These are phyloP conservation scores for Iris pallida DNA, from an alignment of 116 monocot genomes.

Conservation along the genomic window DNA sequence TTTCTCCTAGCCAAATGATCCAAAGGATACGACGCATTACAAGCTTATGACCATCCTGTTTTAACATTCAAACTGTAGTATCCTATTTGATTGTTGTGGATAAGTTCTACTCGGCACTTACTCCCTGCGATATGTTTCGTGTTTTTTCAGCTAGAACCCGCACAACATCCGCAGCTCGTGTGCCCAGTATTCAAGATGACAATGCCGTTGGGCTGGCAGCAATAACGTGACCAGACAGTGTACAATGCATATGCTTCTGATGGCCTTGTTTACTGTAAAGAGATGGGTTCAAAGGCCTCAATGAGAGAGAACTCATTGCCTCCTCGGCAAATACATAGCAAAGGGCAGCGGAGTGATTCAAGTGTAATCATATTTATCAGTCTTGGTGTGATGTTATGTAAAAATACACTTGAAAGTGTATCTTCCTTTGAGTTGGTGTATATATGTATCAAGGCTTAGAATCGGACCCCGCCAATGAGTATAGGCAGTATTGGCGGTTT, in stretches of 20 bases:
- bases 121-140: not conserved
- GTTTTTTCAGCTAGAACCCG: constrained; percentile 48
- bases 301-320: not conserved
- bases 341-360: not conserved
- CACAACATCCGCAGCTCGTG: constrained; percentile 22
- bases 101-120: not conserved
- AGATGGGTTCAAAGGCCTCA: not conserved
- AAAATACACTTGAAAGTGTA: too few relatives aligned
- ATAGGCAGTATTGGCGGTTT: too few relatives aligned
- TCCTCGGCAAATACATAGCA: not conserved
- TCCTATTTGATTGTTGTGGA: not conserved
- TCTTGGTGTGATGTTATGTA: too few relatives aligned
- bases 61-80: not conserved
- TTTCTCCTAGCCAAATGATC: not conserved
- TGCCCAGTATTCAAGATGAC: constrained; percentile 35
- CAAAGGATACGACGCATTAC: not conserved
- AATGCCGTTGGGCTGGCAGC: constrained; percentile 61
- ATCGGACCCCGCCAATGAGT: too few relatives aligned
- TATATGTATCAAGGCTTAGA: too few relatives aligned
- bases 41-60: not conserved
- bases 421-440: too few relatives aligned
- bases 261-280: constrained; percentile 2
- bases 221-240: constrained; percentile 25
- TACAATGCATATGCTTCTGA: not conserved
- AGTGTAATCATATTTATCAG: not conserved